Evolutionary conservation across 306 rosid genomes (phyloP).

Genomic region (Lagenaria siceraria): DNA sequence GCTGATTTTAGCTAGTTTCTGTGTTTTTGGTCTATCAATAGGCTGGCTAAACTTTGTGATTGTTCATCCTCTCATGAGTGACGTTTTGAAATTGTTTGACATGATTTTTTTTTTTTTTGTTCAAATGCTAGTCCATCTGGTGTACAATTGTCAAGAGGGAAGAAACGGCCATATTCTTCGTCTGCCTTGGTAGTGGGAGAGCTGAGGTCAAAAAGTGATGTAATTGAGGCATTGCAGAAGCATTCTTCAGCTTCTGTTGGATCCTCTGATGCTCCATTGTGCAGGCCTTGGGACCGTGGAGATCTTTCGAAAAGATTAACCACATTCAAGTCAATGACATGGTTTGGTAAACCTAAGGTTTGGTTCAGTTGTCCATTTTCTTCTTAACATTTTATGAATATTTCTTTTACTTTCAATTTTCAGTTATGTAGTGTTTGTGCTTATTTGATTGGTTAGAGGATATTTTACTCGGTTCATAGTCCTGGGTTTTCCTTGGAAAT

Average conservation of each 20-base stretch:
- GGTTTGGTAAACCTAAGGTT: conserved; percentile 98
- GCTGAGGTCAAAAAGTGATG: conserved; percentile 27
- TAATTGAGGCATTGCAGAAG: conserved; percentile 19
- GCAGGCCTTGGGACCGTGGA: conserved; percentile 91
- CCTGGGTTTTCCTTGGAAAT: neutral
- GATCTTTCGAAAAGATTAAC: conserved; percentile 68
- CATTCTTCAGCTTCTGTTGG: conserved; percentile 21
- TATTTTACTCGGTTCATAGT: neutral
- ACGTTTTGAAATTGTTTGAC: neutral
- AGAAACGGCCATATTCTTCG: conserved; percentile 44
- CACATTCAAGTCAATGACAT: conserved; percentile 87
- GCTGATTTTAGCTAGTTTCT: neutral
- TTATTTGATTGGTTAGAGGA: neutral
- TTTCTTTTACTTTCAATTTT: neutral
- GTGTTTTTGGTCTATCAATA: neutral
- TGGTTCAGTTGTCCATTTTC: neutral
- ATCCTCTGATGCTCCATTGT: conserved; percentile 24
- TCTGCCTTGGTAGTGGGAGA: conserved; percentile 37
- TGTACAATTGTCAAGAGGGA: conserved; percentile 33
- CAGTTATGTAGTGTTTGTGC: neutral
- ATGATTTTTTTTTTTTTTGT: neutral
- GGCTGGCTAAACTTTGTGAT: neutral
- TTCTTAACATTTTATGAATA: neutral
- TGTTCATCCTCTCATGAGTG: neutral
- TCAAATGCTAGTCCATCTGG: conserved; percentile 29